Percentiles rank a stretch among this genome's conserved stretches.
Conservation (phyloP, 306 rosid species). For the Trichosanthes cucumerina region DNA sequence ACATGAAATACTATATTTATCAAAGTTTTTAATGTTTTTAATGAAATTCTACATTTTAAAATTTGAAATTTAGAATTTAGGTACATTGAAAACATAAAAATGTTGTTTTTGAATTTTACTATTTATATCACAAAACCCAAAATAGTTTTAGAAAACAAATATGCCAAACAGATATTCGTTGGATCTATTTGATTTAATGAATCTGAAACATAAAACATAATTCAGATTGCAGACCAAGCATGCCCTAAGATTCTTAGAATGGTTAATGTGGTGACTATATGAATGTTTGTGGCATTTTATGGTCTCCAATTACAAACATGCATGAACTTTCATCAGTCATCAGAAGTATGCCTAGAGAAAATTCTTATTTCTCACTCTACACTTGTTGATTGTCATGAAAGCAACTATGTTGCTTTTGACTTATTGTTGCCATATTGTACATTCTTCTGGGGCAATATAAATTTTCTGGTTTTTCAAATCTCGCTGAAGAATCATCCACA, state of each 20-base stretch:
- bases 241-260: neutral
- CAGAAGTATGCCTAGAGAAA: neutral
- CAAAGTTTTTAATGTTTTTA: no score
- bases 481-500: neutral
- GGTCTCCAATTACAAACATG: neutral
- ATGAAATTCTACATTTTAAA: no score
- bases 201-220: no score
- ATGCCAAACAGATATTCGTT: no score
- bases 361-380: neutral
- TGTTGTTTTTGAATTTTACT: no score
- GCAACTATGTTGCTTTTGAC: neutral
- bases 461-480: neutral
- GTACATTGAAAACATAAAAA: no score
- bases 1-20: no score
- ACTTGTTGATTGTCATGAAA: conserved; percentile 1
- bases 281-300: neutral
- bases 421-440: neutral
- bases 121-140: no score
- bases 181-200: no score
- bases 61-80: no score
- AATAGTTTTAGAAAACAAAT: no score
- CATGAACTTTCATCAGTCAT: neutral
- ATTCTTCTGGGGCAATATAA: neutral
- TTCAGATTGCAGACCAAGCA: no score
- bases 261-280: neutral